Base-by-base conservation (phyloP, 1,284 basidiomycete species). In the Cutaneotrichosporon cavernicola region DNA sequence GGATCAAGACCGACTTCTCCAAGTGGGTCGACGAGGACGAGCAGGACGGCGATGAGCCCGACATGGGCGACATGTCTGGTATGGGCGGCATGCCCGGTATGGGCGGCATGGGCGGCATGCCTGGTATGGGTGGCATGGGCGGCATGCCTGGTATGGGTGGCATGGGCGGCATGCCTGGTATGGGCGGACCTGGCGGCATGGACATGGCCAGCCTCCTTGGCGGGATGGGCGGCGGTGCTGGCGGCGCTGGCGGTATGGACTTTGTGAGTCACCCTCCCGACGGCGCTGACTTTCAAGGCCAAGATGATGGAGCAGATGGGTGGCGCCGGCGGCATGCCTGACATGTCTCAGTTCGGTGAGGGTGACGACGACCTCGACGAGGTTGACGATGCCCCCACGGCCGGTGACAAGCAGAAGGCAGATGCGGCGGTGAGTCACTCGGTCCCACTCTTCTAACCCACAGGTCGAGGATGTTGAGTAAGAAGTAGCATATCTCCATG, bases 1-100 rank as follows among this genome's bases (percentile, higher is more conserved):
- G 87, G 82, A 82, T 95, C 79, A 94, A 92, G 85, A 94, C 92
- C 57, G 91, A 96, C 81, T 96, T 94, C 78, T 83, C 84, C 74
- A 94, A 90, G 82, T 97, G 92, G 92, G 89, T 90, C 58, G 93
- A 96, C 76, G 93, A 97, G 83, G 93, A 97, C 76, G 93, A 97
- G 80, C 93, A 97, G 82, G 89, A 91, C 38, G 89, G 74, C 61
- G 79, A 74, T 50, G 66, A 82, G 74, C 47, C 49, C 26, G 62
- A 63, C 50, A 65, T 67, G 72, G 65, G 63, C 56, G 76, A 71
- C 34, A 76, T 74, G 74, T 73, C 73, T 56, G 80, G 77, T 52
- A 72, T 75, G 71, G 71, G 72, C 22, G 80, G 79, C 46, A 72
- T 74, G 73, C 68, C 69, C n/a, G 74, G 74, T 36, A 72, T 74